Evolutionary conservation across 495 filamentous ascomycete species (phyloP), one percentile per base, ranked within the genome.

Genomic region (Pyrenula aspistea): DNA sequence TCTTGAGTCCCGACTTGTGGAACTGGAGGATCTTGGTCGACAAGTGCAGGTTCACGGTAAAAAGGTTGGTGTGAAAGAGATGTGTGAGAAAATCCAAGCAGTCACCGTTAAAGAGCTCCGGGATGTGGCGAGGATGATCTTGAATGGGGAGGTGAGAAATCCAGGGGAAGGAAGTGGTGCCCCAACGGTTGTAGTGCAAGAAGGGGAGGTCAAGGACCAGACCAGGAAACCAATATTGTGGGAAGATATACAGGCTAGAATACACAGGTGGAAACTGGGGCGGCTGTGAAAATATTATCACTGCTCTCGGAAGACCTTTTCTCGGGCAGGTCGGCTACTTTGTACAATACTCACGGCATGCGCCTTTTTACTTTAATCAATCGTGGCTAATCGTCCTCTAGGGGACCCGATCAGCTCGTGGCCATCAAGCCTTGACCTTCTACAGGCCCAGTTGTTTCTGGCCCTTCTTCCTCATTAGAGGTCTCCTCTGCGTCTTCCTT

Each of bases 1-100:
- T 72, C 80, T 99, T 0, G 93, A 99, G 74, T 88, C 83, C 57
- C 81, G 94, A 49, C 96, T 97, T 93, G 89, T 97, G 12, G 94
- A 96, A 70, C 74, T 99, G n/a, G 93, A 99, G 74, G 93, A 99
- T 70, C 77, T 99, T 3, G 93, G 94, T 42, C 77, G 93, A 57
- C 93, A 97, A 70, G 89, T 99, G 10, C 94, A 97, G 70, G 89
- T 96, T 12, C 89, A 96, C 67, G 92, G 91, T 10, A 78, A 84
- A 53, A 96, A 96, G 71, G 81, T 97, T 48, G 83, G 90, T 0
- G 89, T 95, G 4, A 81, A 79, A 59, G 92, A 97, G 72, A 99
- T 97, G 94, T 95, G 91, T 63, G 69, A 71, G 47, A 81, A 85
- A 60, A 99, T 99, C 58, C 85, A 96, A 60, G 73, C 74, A 2